These are phyloP conservation scores for Nothophoma quercina DNA, from an alignment of 2,329 filamentous ascomycete species.

Conservation along the genomic window DNA sequence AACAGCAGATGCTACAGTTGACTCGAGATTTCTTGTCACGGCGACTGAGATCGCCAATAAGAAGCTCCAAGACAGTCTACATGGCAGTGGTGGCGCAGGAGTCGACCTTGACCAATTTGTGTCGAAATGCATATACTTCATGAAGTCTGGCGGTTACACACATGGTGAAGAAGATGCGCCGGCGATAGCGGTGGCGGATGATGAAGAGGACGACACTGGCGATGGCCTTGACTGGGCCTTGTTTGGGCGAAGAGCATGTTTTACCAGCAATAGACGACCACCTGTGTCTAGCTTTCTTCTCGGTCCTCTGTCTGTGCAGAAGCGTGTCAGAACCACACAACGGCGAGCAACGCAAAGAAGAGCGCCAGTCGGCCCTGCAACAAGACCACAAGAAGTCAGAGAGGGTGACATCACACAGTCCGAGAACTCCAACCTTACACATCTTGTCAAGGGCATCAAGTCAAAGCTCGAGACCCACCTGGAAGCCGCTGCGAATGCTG, in stretches of 20 bases:
- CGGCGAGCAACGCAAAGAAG: slow-evolving; percentile 75
- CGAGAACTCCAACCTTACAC: slow-evolving; percentile 82
- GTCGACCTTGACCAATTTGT: slow-evolving; percentile 92
- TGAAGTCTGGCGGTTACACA: slow-evolving; percentile 67
- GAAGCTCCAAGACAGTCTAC: slow-evolving; percentile 75
- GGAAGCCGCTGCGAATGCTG: slow-evolving; percentile 48
- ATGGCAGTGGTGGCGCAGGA: slow-evolving; percentile 76
- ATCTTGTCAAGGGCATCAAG: slow-evolving; percentile 78
- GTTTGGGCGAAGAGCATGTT: slow-evolving; percentile 78
- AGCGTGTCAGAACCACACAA: slow-evolving; percentile 74
- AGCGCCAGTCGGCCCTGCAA: slow-evolving; percentile 71
- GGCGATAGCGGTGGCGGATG: slow-evolving; percentile 57
- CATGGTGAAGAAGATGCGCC: slow-evolving; percentile 60
- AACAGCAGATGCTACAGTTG: slow-evolving; percentile 88
- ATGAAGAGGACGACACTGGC: slow-evolving; percentile 70
- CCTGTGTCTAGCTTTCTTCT: slow-evolving; percentile 83
- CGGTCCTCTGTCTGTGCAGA: slow-evolving; percentile 87
- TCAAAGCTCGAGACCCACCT: slow-evolving; percentile 61
- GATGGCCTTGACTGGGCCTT: slow-evolving; percentile 84
- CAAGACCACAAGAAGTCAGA: slow-evolving; percentile 77
- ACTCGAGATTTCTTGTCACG: slow-evolving; percentile 83
- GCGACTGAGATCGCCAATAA: slow-evolving; percentile 82
- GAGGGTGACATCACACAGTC: slow-evolving; percentile 75
- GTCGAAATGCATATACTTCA: slow-evolving; percentile 86
- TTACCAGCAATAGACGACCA: slow-evolving; percentile 76